phyloP scores from a whole-genome alignment of 2,329 filamentous ascomycete species.

The Didymella glomerata region DNA sequence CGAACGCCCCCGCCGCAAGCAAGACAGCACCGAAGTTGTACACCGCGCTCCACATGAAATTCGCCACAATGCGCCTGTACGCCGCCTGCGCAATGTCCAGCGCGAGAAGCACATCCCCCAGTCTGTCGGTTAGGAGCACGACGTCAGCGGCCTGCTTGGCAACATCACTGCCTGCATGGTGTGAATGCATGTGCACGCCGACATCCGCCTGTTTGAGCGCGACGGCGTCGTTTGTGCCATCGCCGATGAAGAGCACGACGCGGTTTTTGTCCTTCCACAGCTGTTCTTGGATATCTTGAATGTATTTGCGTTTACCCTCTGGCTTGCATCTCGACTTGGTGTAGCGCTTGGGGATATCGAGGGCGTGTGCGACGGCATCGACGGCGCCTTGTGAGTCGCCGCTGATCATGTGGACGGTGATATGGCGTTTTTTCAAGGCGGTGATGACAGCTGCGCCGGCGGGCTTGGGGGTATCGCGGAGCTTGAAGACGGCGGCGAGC shows the following conservation, averaged over 20 bases:
- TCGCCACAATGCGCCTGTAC: constrained; percentile 61
- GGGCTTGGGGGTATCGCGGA: constrained; percentile 58
- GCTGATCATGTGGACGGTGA: constrained; percentile 64
- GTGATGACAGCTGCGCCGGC: constrained; percentile 62
- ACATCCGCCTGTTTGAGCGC: constrained; percentile 75
- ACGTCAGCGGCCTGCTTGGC: constrained; percentile 73
- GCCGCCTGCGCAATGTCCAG: constrained; percentile 62
- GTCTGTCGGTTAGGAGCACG: constrained; percentile 67
- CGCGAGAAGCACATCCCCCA: constrained; percentile 66
- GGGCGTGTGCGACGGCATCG: constrained; percentile 54
- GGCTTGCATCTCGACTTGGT: constrained; percentile 60
- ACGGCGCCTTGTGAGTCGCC: constrained; percentile 64
- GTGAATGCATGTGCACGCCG: constrained; percentile 71
- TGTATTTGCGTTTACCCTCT: constrained; percentile 63
- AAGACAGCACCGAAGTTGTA: constrained; percentile 76
- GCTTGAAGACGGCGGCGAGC: constrained; percentile 60
- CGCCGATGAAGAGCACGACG: constrained; percentile 75
- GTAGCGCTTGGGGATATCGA: constrained; percentile 51
- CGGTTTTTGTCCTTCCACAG: constrained; percentile 14
- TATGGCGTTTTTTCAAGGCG: constrained; percentile 58
- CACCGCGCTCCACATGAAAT: constrained; percentile 73
- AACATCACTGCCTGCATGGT: constrained; percentile 62
- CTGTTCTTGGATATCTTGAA: constrained; percentile 47
- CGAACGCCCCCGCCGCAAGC: constrained; percentile 66
- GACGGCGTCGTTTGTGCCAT: constrained; percentile 81